Percentiles rank a stretch among this genome's conserved stretches.
phyloP scores from a whole-genome alignment of 345 rosid species.

The Murraya paniculata region DNA sequence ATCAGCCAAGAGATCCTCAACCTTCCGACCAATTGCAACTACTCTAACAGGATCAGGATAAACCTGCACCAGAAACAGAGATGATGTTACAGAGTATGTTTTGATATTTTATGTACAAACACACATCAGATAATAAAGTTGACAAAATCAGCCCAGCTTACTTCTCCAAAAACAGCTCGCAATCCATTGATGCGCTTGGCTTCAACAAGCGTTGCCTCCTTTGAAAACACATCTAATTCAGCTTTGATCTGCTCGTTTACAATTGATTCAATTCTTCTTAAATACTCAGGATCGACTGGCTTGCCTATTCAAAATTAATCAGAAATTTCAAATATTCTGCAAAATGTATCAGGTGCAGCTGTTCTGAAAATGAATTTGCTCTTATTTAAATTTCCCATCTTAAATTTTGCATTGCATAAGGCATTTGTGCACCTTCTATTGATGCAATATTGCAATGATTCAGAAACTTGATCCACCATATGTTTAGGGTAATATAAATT shows the following conservation, averaged over 20 bases:
- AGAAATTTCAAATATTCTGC: slow-evolving; percentile 9
- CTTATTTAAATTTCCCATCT: neutral
- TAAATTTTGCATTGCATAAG: neutral
- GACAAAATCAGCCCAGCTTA: slow-evolving; percentile 29
- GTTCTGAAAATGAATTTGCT: neutral
- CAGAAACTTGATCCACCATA: neutral
- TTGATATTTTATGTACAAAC: neutral
- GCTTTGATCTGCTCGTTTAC: slow-evolving; percentile 87
- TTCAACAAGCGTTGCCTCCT: slow-evolving; percentile 73
- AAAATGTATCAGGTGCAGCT: neutral
- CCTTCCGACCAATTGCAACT: slow-evolving; percentile 72
- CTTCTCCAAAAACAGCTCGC: slow-evolving; percentile 99
- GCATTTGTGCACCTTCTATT: neutral
- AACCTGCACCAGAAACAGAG: slow-evolving; percentile 43
- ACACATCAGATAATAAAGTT: slow-evolving; percentile 8
- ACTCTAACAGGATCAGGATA: slow-evolving; percentile 97
- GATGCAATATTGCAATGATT: neutral
- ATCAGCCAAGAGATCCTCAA: slow-evolving; percentile 80
- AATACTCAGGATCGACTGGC: slow-evolving; percentile 71
- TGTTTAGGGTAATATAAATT: neutral
- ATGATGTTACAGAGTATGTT: slow-evolving; percentile 2
- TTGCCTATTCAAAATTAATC: slow-evolving; percentile 50
- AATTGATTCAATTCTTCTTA: slow-evolving; percentile 79
- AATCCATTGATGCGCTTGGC: slow-evolving; percentile 76
- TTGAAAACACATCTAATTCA: slow-evolving; percentile 77